Evolutionary conservation across 345 rosid species (phyloP).

Genomic region (Capsella bursapastoris): DNA sequence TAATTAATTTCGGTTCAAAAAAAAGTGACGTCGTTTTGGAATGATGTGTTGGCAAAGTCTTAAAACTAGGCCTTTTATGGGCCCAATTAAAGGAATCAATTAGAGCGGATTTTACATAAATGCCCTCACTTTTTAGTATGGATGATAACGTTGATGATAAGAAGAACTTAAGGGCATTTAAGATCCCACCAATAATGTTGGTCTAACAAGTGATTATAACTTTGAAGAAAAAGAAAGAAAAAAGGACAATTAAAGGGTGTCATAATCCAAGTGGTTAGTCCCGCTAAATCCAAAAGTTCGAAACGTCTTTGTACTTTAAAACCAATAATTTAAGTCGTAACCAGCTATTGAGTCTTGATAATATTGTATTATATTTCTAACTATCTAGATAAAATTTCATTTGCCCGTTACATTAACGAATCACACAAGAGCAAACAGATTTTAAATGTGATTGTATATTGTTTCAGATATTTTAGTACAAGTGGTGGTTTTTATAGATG

Average conservation of each 20-base stretch:
- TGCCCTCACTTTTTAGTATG: constrained; percentile 6
- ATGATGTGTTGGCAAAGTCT: constrained; percentile 25
- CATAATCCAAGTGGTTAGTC: constrained; percentile 40
- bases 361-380: constrained; percentile 11
- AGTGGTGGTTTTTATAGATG: neutral
- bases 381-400: neutral
- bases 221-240: neutral
- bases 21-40: constrained; percentile 22
- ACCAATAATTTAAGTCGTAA: constrained; percentile 1
- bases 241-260: constrained; percentile 15
- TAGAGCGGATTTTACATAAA: neutral
- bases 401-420: neutral
- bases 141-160: neutral
- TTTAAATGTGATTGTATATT: neutral
- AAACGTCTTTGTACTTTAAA: constrained; percentile 13
- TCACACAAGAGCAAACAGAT: neutral
- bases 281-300: constrained; percentile 25
- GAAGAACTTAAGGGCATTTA: no score
- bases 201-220: neutral
- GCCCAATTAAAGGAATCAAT: constrained; percentile 34
- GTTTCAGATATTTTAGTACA: neutral
- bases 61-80: constrained; percentile 22
- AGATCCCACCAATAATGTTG: no score
- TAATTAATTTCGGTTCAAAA: neutral
- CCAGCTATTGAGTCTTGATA: neutral